Conservation (phyloP, 2,329 filamentous ascomycete genomes). For the Aureobasidium zeae region DNA sequence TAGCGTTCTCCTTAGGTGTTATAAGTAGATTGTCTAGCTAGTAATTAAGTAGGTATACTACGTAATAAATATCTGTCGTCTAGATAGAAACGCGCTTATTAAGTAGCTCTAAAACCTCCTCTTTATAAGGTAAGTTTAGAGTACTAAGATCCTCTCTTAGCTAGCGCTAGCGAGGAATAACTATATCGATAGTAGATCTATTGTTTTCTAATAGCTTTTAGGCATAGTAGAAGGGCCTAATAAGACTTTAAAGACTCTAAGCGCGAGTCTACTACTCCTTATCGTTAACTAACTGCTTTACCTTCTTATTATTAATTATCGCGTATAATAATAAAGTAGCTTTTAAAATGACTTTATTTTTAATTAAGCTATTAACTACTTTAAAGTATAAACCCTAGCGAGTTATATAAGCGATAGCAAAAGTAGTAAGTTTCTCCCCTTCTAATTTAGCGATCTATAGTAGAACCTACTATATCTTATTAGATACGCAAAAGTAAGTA, state of each 20-base stretch:
- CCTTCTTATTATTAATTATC: background rate
- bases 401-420: background rate
- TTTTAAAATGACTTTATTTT: background rate
- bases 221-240: background rate
- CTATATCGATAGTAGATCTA: background rate
- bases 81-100: background rate
- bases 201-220: background rate
- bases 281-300: background rate
- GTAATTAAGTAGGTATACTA: background rate
- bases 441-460: background rate
- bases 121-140: background rate
- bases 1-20: background rate
- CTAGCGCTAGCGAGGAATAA: background rate
- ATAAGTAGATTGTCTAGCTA: background rate
- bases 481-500: background rate
- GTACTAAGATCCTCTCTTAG: background rate
- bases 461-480: background rate
- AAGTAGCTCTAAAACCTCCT: background rate
- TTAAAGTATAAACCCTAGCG: background rate
- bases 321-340: background rate
- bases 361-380: background rate
- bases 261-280: background rate
- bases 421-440: background rate
- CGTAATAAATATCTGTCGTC: background rate
- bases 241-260: background rate